Evolutionary conservation across 169 alveolate genomes (phyloP).

Genomic region (Babesia ovata): DNA sequence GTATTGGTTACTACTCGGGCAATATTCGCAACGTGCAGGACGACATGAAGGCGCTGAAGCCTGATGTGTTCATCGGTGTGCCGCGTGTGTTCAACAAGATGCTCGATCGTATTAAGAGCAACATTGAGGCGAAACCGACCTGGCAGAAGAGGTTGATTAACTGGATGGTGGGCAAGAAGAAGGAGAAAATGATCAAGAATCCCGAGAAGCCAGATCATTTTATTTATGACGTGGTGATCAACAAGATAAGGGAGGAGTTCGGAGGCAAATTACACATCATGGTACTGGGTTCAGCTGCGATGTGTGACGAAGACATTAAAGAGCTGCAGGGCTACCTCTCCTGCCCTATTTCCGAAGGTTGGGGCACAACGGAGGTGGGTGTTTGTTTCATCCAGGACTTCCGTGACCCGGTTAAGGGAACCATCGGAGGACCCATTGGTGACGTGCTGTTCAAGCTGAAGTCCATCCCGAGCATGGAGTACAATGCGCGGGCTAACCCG

Average conservation of each 20-base stretch:
- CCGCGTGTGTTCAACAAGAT: slow-evolving; percentile 81
- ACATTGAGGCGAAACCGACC: slow-evolving; percentile 46
- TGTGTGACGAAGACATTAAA: slow-evolving; percentile 64
- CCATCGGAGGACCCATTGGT: slow-evolving; percentile 78
- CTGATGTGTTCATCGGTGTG: slow-evolving; percentile 71
- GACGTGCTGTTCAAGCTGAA: slow-evolving; percentile 66
- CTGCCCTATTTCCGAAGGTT: slow-evolving; percentile 77
- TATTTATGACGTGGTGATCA: slow-evolving; percentile 68
- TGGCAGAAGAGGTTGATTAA: slow-evolving; percentile 15
- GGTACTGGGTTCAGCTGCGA: slow-evolving; percentile 78
- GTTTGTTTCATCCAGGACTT: slow-evolving; percentile 69
- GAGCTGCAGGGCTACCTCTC: slow-evolving; percentile 72
- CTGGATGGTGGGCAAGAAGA: slow-evolving; percentile 33
- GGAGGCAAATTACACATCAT: slow-evolving; percentile 75
- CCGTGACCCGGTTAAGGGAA: slow-evolving; percentile 72
- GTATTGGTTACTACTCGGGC: slow-evolving; percentile 90
- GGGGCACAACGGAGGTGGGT: slow-evolving; percentile 82
- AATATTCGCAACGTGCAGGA: slow-evolving; percentile 81
- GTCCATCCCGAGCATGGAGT: slow-evolving; percentile 70
- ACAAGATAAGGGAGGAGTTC: slow-evolving; percentile 67
- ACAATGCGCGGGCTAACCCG: slow-evolving; percentile 75
- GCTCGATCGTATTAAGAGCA: slow-evolving; percentile 48
- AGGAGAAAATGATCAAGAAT: background rate
- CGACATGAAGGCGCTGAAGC: slow-evolving; percentile 79
- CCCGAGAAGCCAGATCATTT: slow-evolving; percentile 38